Base-by-base conservation (phyloP, 495 filamentous ascomycete genomes). In the Penicillium paradoxum region DNA sequence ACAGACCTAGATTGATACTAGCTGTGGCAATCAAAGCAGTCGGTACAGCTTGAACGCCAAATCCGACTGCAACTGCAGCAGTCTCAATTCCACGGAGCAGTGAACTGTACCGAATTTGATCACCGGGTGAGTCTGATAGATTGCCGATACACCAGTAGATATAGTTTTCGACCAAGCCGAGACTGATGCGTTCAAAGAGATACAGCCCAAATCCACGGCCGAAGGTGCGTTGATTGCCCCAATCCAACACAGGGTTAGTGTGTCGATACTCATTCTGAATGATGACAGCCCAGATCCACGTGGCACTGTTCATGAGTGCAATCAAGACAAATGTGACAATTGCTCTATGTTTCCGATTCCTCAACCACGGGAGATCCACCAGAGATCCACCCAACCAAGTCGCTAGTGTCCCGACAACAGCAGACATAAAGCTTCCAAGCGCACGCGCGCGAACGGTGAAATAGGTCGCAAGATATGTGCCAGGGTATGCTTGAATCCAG, bases 391-490 rank as follows among this genome's bases (percentile, higher is more conserved):
- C 50, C 10, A 60, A 27, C 54, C 60, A 60, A 7, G 57, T 76
- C 33, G 74, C 75, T 22, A 75, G 60, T 3, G 78, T 79, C 3
- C 70, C 72, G 0, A 72, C 73, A 32, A 81, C 65, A 13, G 75
- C 76, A 4, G 71, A 74, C 5, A 72, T 63, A 22, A 79, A 68
- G 2, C 70, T 67, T 6, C 73, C 77, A 4, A 83, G 63, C 0
- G 79, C 74, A 0, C 79, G 70, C 0, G 78, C 59, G 0, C 79
- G 72, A 1, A 83, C 78, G 0, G 74, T 76, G 54, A 83, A 82
- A 57, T 82, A 83, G 30, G 79, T 78, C 7, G 77, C 73, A 33
- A 80, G 71, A 57, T 81, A 82, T 40, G 78, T 82, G 14, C 75
- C 74, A 6, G 73, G 63, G 45, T 82, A 82, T 1, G 79, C 78